Evolutionary conservation across 768 basidiomycete genomes (phyloP).

Genomic region (Hericium coralloides): DNA sequence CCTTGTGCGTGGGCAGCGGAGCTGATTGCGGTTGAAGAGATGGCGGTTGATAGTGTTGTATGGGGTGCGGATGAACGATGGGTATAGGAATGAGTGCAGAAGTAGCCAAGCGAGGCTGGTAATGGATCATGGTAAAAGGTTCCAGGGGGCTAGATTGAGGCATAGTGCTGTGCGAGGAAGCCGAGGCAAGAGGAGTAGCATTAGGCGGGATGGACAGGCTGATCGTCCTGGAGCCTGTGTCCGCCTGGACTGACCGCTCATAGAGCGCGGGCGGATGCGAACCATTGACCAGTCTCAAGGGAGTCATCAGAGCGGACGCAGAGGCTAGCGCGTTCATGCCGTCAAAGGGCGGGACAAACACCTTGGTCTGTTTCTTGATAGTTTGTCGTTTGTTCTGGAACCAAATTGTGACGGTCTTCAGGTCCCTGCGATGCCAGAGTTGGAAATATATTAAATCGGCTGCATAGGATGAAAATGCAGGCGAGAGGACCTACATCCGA

Average conservation of each 20-base stretch:
- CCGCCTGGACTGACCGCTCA: not conserved
- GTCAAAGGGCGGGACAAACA: not conserved
- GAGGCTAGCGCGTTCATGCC: constrained; percentile 9
- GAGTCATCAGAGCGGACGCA: constrained; percentile 12
- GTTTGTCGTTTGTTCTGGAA: constrained; percentile 77
- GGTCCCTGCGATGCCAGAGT: constrained; percentile 23
- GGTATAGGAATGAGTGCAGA: not conserved
- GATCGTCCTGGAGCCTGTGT: not conserved
- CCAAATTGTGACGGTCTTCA: constrained; percentile 58
- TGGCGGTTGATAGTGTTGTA: no score
- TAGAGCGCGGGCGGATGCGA: not conserved
- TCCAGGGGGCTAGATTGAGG: not conserved
- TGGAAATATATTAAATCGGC: not conserved
- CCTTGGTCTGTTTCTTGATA: constrained; percentile 23
- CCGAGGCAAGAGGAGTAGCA: not conserved
- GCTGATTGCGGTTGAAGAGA: no score
- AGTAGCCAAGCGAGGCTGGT: not conserved
- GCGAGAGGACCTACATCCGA: constrained; percentile 25
- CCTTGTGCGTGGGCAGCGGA: no score
- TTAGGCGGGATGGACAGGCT: not conserved
- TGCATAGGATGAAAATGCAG: no score
- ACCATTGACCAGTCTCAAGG: not conserved
- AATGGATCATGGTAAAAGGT: not conserved
- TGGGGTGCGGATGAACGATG: not conserved
- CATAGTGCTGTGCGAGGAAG: not conserved